phyloP scores from a whole-genome alignment of 164 flowering plant species.

The Magnolia sinica region DNA sequence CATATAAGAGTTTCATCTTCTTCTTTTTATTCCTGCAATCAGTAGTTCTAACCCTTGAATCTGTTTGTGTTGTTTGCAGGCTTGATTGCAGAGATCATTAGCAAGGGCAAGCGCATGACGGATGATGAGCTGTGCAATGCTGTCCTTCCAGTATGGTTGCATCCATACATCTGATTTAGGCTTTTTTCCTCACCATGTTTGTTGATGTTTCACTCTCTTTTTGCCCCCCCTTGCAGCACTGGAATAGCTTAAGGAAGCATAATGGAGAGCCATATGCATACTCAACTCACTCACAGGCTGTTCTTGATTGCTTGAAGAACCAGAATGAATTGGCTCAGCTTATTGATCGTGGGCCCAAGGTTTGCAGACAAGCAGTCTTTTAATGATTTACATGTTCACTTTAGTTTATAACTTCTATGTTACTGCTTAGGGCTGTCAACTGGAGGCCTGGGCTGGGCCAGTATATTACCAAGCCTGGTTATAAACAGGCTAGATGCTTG shows the following conservation, averaged over 20 bases:
- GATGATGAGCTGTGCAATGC: conserved; percentile 91
- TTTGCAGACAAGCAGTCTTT: conserved; percentile 17
- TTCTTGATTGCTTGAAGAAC: conserved; percentile 93
- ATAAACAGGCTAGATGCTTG: too few species aligned
- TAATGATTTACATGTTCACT: too few species aligned
- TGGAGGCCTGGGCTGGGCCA: too few species aligned
- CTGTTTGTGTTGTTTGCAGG: conserved; percentile 35
- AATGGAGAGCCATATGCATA: conserved; percentile 98
- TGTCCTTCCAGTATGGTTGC: conserved; percentile 70
- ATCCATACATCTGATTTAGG: neutral
- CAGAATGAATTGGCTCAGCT: conserved; percentile 88
- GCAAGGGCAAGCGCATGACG: conserved; percentile 79
- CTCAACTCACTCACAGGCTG: conserved; percentile 94
- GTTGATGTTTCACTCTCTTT: neutral
- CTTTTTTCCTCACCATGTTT: conserved; percentile 1
- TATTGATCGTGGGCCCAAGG: conserved; percentile 98
- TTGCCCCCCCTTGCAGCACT: conserved; percentile 52
- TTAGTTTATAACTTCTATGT: too few species aligned
- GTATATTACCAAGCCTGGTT: too few species aligned
- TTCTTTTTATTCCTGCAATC: neutral
- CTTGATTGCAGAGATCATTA: conserved; percentile 83
- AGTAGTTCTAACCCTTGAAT: neutral
- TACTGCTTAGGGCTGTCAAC: too few species aligned
- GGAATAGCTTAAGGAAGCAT: conserved; percentile 84
- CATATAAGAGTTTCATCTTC: neutral